Conservation (phyloP, 129 eudicot genomes). For the Chrysanthemum makinoi region DNA sequence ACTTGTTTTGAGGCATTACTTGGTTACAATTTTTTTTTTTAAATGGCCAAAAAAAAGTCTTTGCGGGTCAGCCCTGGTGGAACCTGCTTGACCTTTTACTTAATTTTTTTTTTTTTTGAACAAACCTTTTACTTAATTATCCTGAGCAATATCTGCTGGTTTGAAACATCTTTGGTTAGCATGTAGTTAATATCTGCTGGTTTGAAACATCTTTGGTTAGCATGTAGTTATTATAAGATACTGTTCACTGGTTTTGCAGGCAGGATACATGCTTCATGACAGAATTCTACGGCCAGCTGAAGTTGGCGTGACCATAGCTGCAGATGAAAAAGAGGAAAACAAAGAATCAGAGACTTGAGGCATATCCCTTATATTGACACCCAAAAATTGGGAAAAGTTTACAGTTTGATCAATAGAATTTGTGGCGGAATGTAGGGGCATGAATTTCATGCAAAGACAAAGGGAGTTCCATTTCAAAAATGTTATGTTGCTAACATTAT, state of each 20-base stretch:
- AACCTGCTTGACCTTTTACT: too few relatives aligned
- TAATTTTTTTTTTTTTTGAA: too few relatives aligned
- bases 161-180: background rate
- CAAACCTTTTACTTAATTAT: too few relatives aligned
- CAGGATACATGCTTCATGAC: conserved; percentile 69
- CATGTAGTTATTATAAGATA: background rate
- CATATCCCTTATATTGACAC: background rate
- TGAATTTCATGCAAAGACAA: background rate
- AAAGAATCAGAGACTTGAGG: conserved; percentile 11
- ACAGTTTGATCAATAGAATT: background rate
- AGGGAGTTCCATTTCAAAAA: background rate
- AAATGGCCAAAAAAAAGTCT: too few relatives aligned
- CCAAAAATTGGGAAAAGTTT: background rate
- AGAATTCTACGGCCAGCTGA: conserved; percentile 75
- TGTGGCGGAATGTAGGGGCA: background rate
- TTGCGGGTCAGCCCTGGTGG: too few relatives aligned
- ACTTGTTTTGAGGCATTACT: too few relatives aligned
- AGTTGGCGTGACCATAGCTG: conserved; percentile 53
- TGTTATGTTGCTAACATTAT: background rate
- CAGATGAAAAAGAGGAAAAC: conserved; percentile 17
- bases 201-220: background rate
- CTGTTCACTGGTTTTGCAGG: conserved; percentile 35
- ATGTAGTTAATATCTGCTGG: too few relatives aligned
- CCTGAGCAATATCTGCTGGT: too few relatives aligned
- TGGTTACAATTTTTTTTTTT: too few relatives aligned